These are phyloP conservation scores for Fusarium sp. DNA, from an alignment of 2,329 filamentous ascomycete genomes.

Conservation along the genomic window DNA sequence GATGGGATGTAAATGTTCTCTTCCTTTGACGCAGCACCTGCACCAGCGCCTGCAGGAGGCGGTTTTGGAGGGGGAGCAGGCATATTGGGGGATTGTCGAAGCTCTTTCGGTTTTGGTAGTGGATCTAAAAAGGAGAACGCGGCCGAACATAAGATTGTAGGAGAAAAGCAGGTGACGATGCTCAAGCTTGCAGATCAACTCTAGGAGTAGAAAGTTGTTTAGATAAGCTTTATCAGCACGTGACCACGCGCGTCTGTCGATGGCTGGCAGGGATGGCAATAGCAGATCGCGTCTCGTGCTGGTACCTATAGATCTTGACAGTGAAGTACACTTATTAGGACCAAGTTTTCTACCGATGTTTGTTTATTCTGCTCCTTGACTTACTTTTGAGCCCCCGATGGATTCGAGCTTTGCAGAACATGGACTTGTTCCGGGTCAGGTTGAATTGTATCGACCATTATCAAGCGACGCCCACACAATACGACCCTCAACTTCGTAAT, in stretches of 20 bases:
- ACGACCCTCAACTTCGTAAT: conserved; percentile 82
- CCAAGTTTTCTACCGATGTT: not conserved
- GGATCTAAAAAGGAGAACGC: not conserved
- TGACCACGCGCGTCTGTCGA: conserved; percentile 19
- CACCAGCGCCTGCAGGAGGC: conserved; percentile 51
- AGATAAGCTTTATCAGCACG: conserved; percentile 41
- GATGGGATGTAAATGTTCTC: conserved; percentile 98
- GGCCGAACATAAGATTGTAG: not conserved
- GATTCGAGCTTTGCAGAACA: conserved; percentile 40
- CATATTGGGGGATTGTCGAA: not conserved
- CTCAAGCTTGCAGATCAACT: conserved; percentile 7
- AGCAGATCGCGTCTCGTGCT: conserved; percentile 22
- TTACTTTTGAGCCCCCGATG: conserved; percentile 29
- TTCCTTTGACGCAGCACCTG: conserved; percentile 73
- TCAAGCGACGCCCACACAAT: conserved; percentile 79
- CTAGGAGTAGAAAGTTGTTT: conserved; percentile 6
- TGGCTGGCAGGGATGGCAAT: conserved; percentile 10
- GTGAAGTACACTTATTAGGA: not conserved
- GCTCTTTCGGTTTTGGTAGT: not conserved
- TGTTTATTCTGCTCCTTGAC: not conserved
- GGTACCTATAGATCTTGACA: not conserved
- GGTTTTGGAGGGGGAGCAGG: conserved; percentile 50
- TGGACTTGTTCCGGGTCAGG: conserved; percentile 85
- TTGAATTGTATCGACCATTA: conserved; percentile 98
- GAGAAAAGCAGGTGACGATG: not conserved